Percentiles rank a stretch among this genome's conserved stretches.
Evolutionary conservation across 2,329 filamentous ascomycete species (phyloP).

Genomic region (Ophiostoma tasmaniense): DNA sequence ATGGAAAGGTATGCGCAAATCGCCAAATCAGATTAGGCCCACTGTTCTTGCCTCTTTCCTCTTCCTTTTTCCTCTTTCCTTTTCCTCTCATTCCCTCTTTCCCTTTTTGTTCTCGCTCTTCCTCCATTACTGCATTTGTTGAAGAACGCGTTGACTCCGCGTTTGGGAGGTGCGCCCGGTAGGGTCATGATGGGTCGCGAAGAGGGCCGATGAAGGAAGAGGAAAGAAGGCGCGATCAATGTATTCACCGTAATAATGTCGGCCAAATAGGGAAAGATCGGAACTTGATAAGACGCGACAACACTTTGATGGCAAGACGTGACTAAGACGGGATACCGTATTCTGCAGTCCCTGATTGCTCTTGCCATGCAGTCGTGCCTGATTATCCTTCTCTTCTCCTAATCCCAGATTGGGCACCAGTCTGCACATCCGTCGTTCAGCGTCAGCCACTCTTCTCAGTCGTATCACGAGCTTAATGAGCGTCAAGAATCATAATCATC

Average conservation of each 20-base stretch:
- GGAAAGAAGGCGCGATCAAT: background rate
- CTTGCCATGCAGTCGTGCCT: too few species aligned
- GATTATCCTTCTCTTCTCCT: too few species aligned
- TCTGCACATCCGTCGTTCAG: too few species aligned
- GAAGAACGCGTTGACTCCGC: background rate
- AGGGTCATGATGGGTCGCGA: background rate
- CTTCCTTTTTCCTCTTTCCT: background rate
- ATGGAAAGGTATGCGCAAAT: conserved; percentile 12
- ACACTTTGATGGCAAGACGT: too few species aligned
- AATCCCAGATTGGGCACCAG: too few species aligned
- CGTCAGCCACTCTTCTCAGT: too few species aligned
- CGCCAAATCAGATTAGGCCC: conserved; percentile 7
- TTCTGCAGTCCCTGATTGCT: too few species aligned
- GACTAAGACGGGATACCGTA: too few species aligned
- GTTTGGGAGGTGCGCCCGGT: background rate
- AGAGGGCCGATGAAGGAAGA: too few species aligned
- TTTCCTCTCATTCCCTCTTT: background rate
- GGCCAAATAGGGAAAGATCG: background rate
- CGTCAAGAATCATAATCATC: too few species aligned
- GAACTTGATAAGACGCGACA: background rate
- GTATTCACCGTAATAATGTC: too few species aligned
- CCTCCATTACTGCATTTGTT: background rate
- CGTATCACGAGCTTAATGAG: too few species aligned
- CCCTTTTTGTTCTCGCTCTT: background rate
- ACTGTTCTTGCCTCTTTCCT: background rate